Base-by-base conservation (phyloP, 495 filamentous ascomycete genomes). In the Letharia lupina region DNA sequence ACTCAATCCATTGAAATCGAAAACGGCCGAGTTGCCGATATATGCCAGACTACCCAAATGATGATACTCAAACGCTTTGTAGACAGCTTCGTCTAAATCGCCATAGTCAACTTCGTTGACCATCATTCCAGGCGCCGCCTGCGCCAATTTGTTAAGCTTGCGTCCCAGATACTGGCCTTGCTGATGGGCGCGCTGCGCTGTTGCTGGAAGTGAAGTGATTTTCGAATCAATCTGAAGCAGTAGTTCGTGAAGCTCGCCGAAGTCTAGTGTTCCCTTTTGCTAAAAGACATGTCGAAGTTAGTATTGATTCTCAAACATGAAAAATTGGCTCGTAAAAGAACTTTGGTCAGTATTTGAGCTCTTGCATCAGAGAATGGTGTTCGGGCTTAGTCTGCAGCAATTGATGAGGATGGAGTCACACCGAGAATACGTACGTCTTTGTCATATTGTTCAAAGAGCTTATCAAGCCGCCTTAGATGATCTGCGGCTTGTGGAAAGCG, bases 161-260 rank as follows among this genome's bases (percentile, higher is more conserved):
- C 87, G 87, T 15, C 87, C 95, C 0, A 99, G 87, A 73, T 99
- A 99, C 71, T 88, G 80, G 13, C 95, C 95, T 75, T 99, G 95
- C 75, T 99, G 95, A 74, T 98, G 89, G 10, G 95, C 95, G 61
- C 95, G 88, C 75, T 99, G 95, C n/a, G 95, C 95, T 0, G 95
- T 92, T 6, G 91, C 91, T 3, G 90, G 89, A 18, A 97, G 75
- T 58, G 87, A 91, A 18, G 90, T 95, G 28, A 97, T 84, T 72
- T 96, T 96, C 67, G 82, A 88, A 74, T 96, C 91, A 67, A 97
- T 96, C 70, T 97, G 91, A 69, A 86, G 81, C 2, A 99, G 84
- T 23, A 99, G 83, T 71, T 96, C 91, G 56, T 87, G 81, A 9
- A 99, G 83, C 75, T 99, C 95, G 76, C 86, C 86, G 73, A 97